Base-by-base conservation (phyloP, 441 rosid genomes). In the Populus hybrid region DNA sequence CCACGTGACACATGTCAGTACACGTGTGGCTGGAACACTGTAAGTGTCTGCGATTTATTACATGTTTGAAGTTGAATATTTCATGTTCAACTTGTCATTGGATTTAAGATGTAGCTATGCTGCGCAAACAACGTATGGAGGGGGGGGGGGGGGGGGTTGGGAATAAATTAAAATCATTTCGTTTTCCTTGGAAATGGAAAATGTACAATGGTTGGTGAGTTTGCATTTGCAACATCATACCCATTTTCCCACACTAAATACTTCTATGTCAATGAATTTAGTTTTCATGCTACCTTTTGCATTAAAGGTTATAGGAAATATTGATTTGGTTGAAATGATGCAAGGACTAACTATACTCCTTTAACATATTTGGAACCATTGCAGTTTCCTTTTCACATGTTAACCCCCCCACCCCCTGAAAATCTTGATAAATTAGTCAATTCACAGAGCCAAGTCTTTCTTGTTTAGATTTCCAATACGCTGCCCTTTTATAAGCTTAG, bases 21-120 rank as follows among this genome's bases (percentile, higher is more conserved):
- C 99, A 28, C 94, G 97, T 50, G 99, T 95, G 9, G 98, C 99
- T 9, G 99, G 99, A 73, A 95, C 99, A 83, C 82, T 95, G 99
- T 95, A 81, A 90, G 98, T 87, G 80, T 61, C 67, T 64, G 10
- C 16, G 69, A 74, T 46, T 76, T 21, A 35, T 42, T 70, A 61
- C 71, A 26, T 61, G 46, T 30, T 32, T 20, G 24, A 28, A 68
- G 20, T 71, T 57, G 61, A 67, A 64, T 35, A 8, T 16, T 77
- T 21, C 21, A 12, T 21, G 23, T 65, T 70, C 67, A 57, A 67
- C 24, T 35, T 8, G 71, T 23, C 23, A 23, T 53, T 74, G 10
- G 57, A 66, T 75, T 46, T 59, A 1, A 6, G 8, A 8, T 68
- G 53, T 64, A 46, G 23, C 46, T 30, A 34, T 24, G 67, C 3